A percentile compares a stretch with the other conserved stretches of the same genome.
Evolutionary conservation across 305 asterid species (phyloP).

Genomic region (Plantago coronopus): DNA sequence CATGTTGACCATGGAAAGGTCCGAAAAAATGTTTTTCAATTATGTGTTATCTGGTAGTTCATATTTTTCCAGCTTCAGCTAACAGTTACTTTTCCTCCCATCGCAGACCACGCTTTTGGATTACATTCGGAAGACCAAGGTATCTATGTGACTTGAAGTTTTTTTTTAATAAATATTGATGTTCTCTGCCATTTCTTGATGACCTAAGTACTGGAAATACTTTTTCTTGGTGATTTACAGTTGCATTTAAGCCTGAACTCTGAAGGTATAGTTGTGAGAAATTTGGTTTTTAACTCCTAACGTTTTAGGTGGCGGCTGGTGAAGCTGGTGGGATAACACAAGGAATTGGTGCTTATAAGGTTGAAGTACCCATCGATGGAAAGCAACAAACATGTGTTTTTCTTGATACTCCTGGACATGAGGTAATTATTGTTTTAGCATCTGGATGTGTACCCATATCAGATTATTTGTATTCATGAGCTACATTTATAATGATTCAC

Average conservation of each 20-base stretch:
- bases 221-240: neutral
- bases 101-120: slow-evolving; percentile 98
- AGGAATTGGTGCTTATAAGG: slow-evolving; percentile 98
- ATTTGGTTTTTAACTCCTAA: slow-evolving; percentile 29
- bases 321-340: slow-evolving; percentile 99
- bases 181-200: slow-evolving; percentile 3
- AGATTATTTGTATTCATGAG: neutral
- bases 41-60: slow-evolving; percentile 11
- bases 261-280: slow-evolving; percentile 22
- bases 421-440: slow-evolving; percentile 43
- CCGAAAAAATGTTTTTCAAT: slow-evolving; percentile 24
- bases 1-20: slow-evolving; percentile 99
- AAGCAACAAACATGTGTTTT: slow-evolving; percentile 82
- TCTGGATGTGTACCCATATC: neutral
- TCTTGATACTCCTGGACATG: slow-evolving; percentile 99
- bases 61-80: slow-evolving; percentile 28
- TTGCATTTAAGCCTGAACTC: no score
- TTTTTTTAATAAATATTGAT: slow-evolving; percentile 1
- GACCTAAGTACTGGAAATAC: slow-evolving; percentile 6
- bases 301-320: slow-evolving; percentile 84
- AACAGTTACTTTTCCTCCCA: slow-evolving; percentile 29
- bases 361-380: slow-evolving; percentile 82
- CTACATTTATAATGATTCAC: slow-evolving; percentile 10
- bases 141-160: slow-evolving; percentile 27
- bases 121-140: slow-evolving; percentile 90